Evolutionary conservation across 257 asterid species (phyloP).

Genomic region (Oldenlandia corymbosa): DNA sequence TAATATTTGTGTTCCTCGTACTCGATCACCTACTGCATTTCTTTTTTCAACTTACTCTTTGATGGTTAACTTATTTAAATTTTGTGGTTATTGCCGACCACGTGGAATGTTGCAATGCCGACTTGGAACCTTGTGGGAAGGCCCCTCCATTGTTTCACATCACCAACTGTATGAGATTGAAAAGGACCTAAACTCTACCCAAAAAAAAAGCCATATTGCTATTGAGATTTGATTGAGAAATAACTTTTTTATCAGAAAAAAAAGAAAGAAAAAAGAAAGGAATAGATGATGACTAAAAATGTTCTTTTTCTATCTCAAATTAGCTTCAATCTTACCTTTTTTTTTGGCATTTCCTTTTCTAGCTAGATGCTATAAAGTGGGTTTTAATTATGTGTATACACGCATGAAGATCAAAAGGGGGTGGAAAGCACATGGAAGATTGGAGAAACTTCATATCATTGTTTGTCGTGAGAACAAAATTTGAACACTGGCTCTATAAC

Average conservation of each 20-base stretch:
- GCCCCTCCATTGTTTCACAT: conserved; percentile 42
- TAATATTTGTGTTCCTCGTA: too few relatives aligned
- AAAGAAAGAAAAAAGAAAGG: neutral
- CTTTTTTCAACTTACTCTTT: conserved; percentile 20
- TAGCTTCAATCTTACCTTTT: conserved; percentile 12
- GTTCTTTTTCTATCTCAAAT: conserved; percentile 5
- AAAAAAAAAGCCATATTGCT: conserved; percentile 5
- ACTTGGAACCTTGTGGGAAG: conserved; percentile 56
- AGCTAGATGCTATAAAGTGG: conserved; percentile 1
- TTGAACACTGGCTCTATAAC: conserved; percentile 5
- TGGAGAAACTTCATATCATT: conserved; percentile 2
- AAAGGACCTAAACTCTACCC: conserved; percentile 4
- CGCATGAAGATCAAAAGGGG: conserved; percentile 34
- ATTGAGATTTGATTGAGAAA: neutral
- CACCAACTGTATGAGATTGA: conserved; percentile 48
- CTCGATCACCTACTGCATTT: too few relatives aligned
- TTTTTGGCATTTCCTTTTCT: neutral
- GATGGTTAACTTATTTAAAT: neutral
- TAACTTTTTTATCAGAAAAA: too few relatives aligned
- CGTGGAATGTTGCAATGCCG: conserved; percentile 47
- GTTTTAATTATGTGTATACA: conserved; percentile 3
- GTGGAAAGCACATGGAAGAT: conserved; percentile 24
- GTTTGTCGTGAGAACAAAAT: neutral
- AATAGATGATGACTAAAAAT: neutral
- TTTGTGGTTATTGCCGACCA: conserved; percentile 20